Evolutionary conservation across 73 alveolate species (phyloP).

Genomic region (Paramecium primaurelia): DNA sequence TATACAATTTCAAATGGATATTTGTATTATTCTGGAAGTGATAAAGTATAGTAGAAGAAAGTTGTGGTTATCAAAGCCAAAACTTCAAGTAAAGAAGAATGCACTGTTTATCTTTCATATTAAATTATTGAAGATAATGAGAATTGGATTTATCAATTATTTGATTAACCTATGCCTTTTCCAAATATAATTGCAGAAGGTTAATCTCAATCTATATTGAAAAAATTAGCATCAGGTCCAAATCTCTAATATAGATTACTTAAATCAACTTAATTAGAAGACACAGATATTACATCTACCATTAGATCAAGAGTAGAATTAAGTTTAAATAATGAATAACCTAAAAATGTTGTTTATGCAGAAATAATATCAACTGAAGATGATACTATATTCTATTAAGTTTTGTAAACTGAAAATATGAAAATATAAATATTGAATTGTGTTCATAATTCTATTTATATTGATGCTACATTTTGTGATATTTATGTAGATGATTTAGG

Average conservation of each 20-base stretch:
- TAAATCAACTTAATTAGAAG: not conserved
- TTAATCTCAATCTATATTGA: not conserved
- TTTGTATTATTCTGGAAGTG: not conserved
- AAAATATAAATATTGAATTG: not conserved
- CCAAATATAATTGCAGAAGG: conserved; percentile 1
- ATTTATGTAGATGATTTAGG: not conserved
- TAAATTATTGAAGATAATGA: conserved; percentile 1
- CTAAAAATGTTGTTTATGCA: not conserved
- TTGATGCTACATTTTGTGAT: not conserved
- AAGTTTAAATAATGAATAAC: not conserved
- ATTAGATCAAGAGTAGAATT: not conserved
- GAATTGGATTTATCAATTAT: not conserved
- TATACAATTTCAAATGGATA: not conserved
- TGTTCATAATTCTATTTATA: not conserved
- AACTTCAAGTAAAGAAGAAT: not conserved
- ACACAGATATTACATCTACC: not conserved
- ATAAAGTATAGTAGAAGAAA: not conserved
- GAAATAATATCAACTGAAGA: not conserved
- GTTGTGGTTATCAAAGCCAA: not conserved
- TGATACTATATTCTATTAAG: not conserved
- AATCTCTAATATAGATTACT: not conserved
- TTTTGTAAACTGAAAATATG: not conserved
- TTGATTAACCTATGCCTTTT: not conserved
- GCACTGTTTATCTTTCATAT: not conserved
- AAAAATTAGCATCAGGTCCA: conserved; percentile 32